A percentile compares a stretch with the other conserved stretches of the same genome.
Conservation (phyloP, 257 asterid genomes). For the Plantago ovata region DNA sequence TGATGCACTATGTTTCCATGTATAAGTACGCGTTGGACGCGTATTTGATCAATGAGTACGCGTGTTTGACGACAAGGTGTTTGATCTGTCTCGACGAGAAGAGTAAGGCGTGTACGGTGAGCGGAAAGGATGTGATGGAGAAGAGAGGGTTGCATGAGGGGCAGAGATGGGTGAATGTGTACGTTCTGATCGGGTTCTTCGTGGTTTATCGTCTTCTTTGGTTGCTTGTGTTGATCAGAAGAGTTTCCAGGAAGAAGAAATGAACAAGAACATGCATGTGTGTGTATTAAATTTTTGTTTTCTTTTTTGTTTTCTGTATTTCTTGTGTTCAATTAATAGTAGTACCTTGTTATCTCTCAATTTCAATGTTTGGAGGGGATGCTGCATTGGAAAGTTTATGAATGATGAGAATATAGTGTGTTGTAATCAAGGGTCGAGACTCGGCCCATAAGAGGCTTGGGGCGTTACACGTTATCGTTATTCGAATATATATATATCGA, state of each 20-base stretch:
- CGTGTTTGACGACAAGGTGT: conserved; percentile 60
- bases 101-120: conserved; percentile 59
- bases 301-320: background rate
- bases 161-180: conserved; percentile 71
- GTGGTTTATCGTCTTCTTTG: conserved; percentile 70
- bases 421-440: too few relatives aligned
- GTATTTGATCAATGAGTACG: conserved; percentile 73
- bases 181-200: conserved; percentile 78
- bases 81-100: conserved; percentile 69
- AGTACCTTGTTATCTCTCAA: too few relatives aligned
- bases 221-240: conserved; percentile 61
- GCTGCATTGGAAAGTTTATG: too few relatives aligned
- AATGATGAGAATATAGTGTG: too few relatives aligned
- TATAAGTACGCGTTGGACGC: conserved; percentile 92
- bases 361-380: too few relatives aligned
- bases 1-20: conserved; percentile 81
- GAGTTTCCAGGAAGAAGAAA: conserved; percentile 78
- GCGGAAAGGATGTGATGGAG: conserved; percentile 65
- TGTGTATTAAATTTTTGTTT: background rate
- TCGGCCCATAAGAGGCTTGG: too few relatives aligned
- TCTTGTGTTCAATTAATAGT: too few relatives aligned
- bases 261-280: conserved; percentile 22
- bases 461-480: too few relatives aligned
- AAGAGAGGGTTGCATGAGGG: conserved; percentile 65
- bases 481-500: too few relatives aligned